Evolutionary conservation across 2,329 filamentous ascomycete species (phyloP).

Genomic region (Fusarium citri): DNA sequence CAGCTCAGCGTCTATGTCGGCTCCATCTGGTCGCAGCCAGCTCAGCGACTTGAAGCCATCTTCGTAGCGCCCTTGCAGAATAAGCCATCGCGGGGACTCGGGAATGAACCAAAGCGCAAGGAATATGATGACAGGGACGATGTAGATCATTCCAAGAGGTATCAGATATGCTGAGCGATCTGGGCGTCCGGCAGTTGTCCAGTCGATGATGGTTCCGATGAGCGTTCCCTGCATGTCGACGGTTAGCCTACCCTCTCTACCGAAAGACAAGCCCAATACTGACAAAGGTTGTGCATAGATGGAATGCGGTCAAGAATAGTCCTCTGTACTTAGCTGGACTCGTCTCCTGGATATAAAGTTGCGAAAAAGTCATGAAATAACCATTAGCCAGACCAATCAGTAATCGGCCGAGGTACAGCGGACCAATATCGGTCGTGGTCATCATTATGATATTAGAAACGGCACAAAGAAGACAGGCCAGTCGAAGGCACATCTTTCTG

Average conservation of each 20-base stretch:
- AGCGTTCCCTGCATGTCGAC: slow-evolving; percentile 24
- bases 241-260: neutral
- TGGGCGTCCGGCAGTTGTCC: slow-evolving; percentile 36
- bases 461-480: slow-evolving; percentile 38
- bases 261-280: neutral
- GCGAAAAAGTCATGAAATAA: slow-evolving; percentile 43
- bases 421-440: slow-evolving; percentile 34
- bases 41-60: slow-evolving; percentile 31
- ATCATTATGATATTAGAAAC: slow-evolving; percentile 43
- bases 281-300: slow-evolving; percentile 40
- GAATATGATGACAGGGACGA: slow-evolving; percentile 29
- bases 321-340: slow-evolving; percentile 41
- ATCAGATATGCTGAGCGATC: slow-evolving; percentile 40
- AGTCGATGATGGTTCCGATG: slow-evolving; percentile 40
- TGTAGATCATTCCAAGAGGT: slow-evolving; percentile 37
- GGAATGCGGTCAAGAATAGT: slow-evolving; percentile 38
- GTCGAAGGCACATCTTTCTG: slow-evolving; percentile 31
- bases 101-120: slow-evolving; percentile 33
- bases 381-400: slow-evolving; percentile 40
- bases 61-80: slow-evolving; percentile 35
- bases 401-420: slow-evolving; percentile 32
- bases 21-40: slow-evolving; percentile 26
- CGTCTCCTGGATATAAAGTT: slow-evolving; percentile 40
- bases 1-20: slow-evolving; percentile 27
- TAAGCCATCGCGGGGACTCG: slow-evolving; percentile 40